Conservation (phyloP, 2,329 filamentous ascomycete genomes). For the Colletotrichum eleusines region DNA sequence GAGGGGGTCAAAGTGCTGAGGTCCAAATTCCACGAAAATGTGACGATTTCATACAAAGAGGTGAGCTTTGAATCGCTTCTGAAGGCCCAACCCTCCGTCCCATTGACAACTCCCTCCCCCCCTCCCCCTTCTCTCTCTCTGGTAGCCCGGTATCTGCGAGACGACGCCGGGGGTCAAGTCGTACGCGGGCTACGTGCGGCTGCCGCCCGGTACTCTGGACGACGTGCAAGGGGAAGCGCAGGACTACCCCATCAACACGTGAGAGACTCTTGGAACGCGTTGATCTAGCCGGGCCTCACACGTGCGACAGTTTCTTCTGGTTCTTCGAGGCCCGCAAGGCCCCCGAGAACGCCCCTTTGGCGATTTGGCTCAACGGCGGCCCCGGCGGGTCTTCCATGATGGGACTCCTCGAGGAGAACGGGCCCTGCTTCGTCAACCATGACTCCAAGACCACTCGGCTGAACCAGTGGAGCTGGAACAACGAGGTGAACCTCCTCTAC, state of each 20-base stretch:
- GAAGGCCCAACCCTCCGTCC: not conserved
- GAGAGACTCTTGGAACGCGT: not conserved
- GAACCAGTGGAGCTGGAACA: conserved; percentile 70
- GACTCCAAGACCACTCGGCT: conserved; percentile 58
- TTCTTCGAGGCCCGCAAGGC: conserved; percentile 49
- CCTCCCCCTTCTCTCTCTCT: too few species aligned
- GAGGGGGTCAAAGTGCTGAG: conserved; percentile 60
- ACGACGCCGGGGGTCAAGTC: conserved; percentile 70
- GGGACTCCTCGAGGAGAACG: conserved; percentile 62
- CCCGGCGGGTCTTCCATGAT: conserved; percentile 64
- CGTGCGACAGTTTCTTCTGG: conserved; percentile 44
- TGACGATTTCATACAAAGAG: conserved; percentile 72
- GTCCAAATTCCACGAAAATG: conserved; percentile 70
- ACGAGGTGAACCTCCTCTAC: conserved; percentile 62
- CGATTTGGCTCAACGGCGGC: conserved; percentile 67
- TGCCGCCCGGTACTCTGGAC: conserved; percentile 58
- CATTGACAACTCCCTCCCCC: conserved; percentile 37
- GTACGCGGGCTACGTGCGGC: conserved; percentile 73
- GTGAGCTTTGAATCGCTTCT: conserved; percentile 48
- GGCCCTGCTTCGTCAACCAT: conserved; percentile 55
- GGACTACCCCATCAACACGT: conserved; percentile 62
- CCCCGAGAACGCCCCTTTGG: conserved; percentile 57
- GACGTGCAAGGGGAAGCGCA: conserved; percentile 58
- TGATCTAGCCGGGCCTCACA: not conserved
- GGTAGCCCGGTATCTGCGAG: conserved; percentile 68